phyloP scores from a whole-genome alignment of 352 stramenopile species.

The Globisporangium megalacanthum region DNA sequence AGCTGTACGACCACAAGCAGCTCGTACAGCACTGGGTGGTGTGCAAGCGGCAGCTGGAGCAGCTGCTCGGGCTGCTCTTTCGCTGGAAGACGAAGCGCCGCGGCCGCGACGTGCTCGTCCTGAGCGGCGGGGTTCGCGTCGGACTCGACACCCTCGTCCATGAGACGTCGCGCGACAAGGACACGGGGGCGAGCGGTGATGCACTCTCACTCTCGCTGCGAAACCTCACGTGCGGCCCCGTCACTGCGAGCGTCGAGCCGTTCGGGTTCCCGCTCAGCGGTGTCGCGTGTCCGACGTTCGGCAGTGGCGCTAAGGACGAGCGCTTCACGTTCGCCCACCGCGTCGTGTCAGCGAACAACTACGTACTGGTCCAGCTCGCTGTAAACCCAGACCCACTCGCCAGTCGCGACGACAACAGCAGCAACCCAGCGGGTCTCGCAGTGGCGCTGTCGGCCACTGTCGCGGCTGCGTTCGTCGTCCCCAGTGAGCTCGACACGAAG shows the following conservation, averaged over 20 bases:
- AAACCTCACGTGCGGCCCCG: conserved; percentile 53
- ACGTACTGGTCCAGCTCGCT: conserved; percentile 33
- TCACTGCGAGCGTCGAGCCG: conserved; percentile 44
- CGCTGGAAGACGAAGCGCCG: conserved; percentile 69
- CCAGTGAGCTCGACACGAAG: conserved; percentile 21
- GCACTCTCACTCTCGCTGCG: conserved; percentile 29
- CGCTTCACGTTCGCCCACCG: conserved; percentile 54
- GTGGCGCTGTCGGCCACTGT: conserved; percentile 23
- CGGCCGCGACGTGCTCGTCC: conserved; percentile 58
- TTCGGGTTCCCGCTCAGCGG: conserved; percentile 47
- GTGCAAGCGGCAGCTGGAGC: conserved; percentile 61
- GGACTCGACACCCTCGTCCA: conserved; percentile 59
- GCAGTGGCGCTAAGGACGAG: conserved; percentile 27
- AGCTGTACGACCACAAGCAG: conserved; percentile 50
- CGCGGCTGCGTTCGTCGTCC: conserved; percentile 38
- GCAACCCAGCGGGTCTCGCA: neutral
- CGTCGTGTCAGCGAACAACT: conserved; percentile 49
- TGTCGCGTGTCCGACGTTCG: conserved; percentile 47
- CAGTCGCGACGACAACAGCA: neutral
- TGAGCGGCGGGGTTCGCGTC: conserved; percentile 62
- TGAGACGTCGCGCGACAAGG: conserved; percentile 15
- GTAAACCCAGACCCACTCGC: conserved; percentile 18
- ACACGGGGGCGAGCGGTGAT: conserved; percentile 15
- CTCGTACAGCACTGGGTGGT: conserved; percentile 62
- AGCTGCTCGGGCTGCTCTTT: conserved; percentile 64